phyloP scores from a whole-genome alignment of 257 asterid genomes.

The Solanum peruvianum region DNA sequence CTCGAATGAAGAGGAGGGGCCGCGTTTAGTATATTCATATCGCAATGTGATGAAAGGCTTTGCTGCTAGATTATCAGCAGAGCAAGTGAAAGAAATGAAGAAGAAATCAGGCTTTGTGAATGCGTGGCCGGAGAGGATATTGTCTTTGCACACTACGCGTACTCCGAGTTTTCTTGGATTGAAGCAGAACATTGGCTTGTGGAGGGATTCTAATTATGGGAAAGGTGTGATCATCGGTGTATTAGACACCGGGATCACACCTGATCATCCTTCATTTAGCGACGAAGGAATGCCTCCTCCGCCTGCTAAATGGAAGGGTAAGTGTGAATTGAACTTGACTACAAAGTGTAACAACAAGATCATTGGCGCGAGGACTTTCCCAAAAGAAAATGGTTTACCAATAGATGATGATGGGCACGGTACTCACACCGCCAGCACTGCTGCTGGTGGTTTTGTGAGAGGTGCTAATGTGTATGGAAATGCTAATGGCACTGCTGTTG shows the following conservation, averaged over 20 bases:
- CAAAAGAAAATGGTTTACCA: background rate
- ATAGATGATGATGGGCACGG: slow-evolving; percentile 29
- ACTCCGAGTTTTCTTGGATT: background rate
- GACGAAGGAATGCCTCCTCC: background rate
- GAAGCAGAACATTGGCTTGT: background rate
- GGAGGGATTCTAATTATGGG: background rate
- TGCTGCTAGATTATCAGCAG: background rate
- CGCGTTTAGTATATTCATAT: background rate
- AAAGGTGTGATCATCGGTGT: background rate
- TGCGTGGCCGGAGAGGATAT: background rate
- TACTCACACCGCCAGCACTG: slow-evolving; percentile 40
- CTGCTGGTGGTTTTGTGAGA: slow-evolving; percentile 40
- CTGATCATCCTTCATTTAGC: background rate
- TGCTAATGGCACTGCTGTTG: slow-evolving; percentile 40
- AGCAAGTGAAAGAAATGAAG: background rate
- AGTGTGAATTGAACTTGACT: background rate
- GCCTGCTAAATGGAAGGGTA: background rate
- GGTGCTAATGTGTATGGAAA: slow-evolving; percentile 38
- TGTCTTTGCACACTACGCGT: background rate
- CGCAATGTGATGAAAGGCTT: background rate
- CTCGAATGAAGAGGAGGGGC: background rate
- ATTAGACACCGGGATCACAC: background rate
- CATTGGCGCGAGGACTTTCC: background rate
- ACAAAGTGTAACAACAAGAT: slow-evolving; percentile 5
- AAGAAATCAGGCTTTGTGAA: background rate